Evolutionary conservation across 192 early-diverging fungal species (phyloP), one percentile per base, ranked within the genome.

Genomic region (Obelidium mucronatum): DNA sequence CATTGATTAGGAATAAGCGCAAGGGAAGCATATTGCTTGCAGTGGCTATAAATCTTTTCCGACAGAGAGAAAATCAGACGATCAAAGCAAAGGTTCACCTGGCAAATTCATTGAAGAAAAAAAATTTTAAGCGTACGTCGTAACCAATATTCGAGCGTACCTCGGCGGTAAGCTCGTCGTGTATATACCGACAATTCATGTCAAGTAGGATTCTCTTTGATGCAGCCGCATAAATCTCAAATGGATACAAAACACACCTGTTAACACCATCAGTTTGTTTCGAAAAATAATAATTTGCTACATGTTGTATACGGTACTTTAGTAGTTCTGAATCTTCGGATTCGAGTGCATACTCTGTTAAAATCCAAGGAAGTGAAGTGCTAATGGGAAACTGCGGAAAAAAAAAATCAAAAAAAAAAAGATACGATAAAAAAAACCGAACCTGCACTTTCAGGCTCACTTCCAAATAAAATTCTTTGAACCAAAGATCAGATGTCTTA

Each of bases 391-490:
- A 89, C 80, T 84, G 33, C 37, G 36, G 15, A 2, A 37, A 8
- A 34, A 15, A 66, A 63, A 34, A 30, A 11, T 31, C 26, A 15
- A 30, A 28, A 76, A 22, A 77, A 40, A 28, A 8, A 58, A 34
- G 34, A 71, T 17, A 2, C 30, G 0, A 30, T 3, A 28, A 31
- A 22, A 60, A 13, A 5, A 39, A 34, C 33, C 68, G 2, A 51
- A 81, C 82, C 78, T 89, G 87, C 17, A 86, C 80, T 68, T 87
- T 24, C 40, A 84, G 77, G 73, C 78, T 78, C 0, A 89, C 59
- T 51, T 89, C 87, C 60, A 88, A 76, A 52, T 85, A 88, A 62
- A 88, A 89, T 61, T 88, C 87, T 61, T 85, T 87, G 66, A 82
- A 87, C 87, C 87, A 89, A 30, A 89, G 67, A 33, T 85, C 78